Evolutionary conservation across 345 rosid genomes (phyloP).

Genomic region (Syzygium oleosum): DNA sequence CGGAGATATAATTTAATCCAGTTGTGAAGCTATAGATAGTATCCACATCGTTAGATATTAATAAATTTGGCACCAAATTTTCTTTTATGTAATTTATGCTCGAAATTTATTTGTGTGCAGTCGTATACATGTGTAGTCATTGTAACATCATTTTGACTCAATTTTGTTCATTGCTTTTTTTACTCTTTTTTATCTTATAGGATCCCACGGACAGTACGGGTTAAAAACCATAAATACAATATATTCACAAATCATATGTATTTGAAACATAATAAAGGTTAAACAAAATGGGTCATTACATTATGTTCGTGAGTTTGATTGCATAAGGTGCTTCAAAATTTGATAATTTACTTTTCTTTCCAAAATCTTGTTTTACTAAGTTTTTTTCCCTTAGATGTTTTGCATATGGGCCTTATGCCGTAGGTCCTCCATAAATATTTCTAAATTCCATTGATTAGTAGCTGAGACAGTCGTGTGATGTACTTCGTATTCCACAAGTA

Average conservation of each 20-base stretch:
- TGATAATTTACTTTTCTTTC: background rate
- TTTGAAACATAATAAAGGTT: background rate
- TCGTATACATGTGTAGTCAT: background rate
- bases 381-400: background rate
- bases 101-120: background rate
- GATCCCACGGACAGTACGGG: background rate
- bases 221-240: background rate
- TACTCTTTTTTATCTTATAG: background rate
- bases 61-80: background rate
- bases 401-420: background rate
- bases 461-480: background rate
- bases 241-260: background rate
- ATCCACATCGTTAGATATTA: background rate
- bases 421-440: background rate
- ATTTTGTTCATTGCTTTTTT: background rate
- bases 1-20: background rate
- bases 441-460: background rate
- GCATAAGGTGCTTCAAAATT: background rate
- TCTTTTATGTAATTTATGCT: background rate
- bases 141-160: background rate
- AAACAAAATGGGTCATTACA: background rate
- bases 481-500: background rate
- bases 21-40: background rate
- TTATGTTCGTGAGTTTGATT: background rate
- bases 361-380: background rate